Base-by-base conservation (phyloP, 2,329 filamentous ascomycete species). In the Plenodomus lindquistii region DNA sequence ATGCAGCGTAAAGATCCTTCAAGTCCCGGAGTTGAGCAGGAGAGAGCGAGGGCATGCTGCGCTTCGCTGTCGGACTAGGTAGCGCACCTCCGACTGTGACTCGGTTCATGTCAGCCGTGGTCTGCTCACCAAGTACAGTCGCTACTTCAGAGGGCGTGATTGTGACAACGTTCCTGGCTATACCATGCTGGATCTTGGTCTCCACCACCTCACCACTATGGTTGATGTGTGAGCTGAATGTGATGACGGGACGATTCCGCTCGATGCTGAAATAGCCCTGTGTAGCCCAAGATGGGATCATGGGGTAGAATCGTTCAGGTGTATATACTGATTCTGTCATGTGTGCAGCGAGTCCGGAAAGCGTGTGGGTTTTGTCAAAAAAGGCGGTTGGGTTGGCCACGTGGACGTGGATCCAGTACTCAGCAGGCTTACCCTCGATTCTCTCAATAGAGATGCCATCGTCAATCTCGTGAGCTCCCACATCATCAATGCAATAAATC, bases 361-460 rank as follows among this genome's bases (percentile, higher is more conserved):
- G 69, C 8, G 77, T 73, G 31, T 84, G 83, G 18, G 82, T 75
- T 16, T 83, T 81, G 17, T 74, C 61, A 54, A 94, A 83, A 49
- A 83, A 82, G 4, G 89, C 88, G 2, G 87, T 86, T 8, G 89
- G 89, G 62, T 94, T 90, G 13, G 90, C 89, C 36, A 88, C 81
- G 67, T 94, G 89, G 24, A 91, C 73, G 63, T 91, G 88, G 22
- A 93, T 76, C 89, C 89, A 94, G 62, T 82, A 84, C 56, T 87
- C 64, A 19, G 42, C 77, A 66, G 17, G 77, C 52, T 70, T 70
- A 16, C 70, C 74, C 3, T 76, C 71, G 1, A 85, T 81, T 38
- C 72, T 68, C 63, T 91, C 85, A 7, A 94, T 64, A 1, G 89
- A 93, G 8, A 95, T 73, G 1, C 86, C 89, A 65, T 95, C 89